A percentile compares a stretch with the other conserved stretches of the same genome.
Evolutionary conservation across 345 rosid genomes (phyloP).

Genomic region (Aegle marmelos): DNA sequence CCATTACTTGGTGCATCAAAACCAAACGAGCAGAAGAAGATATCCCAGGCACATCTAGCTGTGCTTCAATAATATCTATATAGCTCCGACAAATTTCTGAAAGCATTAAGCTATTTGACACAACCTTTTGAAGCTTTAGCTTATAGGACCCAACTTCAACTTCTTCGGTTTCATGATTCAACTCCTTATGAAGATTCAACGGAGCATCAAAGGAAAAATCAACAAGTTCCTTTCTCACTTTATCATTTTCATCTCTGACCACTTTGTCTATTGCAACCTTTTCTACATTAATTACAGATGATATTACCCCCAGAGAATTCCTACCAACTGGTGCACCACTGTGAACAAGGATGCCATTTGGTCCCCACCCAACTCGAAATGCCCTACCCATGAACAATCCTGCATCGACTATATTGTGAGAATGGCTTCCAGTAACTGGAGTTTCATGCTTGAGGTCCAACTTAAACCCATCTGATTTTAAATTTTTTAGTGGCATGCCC

Average conservation of each 20-base stretch:
- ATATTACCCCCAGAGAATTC: conserved; percentile 45
- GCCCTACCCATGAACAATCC: conserved; percentile 96
- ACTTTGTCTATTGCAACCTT: conserved; percentile 86
- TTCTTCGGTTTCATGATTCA: conserved; percentile 57
- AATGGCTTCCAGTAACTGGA: conserved; percentile 65
- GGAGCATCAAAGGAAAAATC: conserved; percentile 73
- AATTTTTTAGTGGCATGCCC: conserved; percentile 46
- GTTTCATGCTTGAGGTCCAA: conserved; percentile 66
- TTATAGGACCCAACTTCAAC: conserved; percentile 63
- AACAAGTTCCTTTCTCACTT: conserved; percentile 67
- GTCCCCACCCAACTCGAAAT: conserved; percentile 99
- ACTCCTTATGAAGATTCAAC: conserved; percentile 64
- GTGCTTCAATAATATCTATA: conserved; percentile 72
- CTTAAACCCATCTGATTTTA: conserved; percentile 64
- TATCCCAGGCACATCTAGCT: conserved; percentile 71
- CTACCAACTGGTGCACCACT: conserved; percentile 59
- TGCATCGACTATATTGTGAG: conserved; percentile 81
- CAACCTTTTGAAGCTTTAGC: conserved; percentile 69
- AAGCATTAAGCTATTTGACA: conserved; percentile 57
- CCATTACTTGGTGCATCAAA: conserved; percentile 90
- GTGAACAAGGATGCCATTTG: conserved; percentile 89
- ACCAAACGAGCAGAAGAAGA: conserved; percentile 64
- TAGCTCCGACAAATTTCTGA: conserved; percentile 78
- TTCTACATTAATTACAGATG: conserved; percentile 77
- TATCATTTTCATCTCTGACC: conserved; percentile 62